These are phyloP conservation scores for Fusarium torreyae DNA, from an alignment of 2,329 filamentous ascomycete species.

Conservation along the genomic window DNA sequence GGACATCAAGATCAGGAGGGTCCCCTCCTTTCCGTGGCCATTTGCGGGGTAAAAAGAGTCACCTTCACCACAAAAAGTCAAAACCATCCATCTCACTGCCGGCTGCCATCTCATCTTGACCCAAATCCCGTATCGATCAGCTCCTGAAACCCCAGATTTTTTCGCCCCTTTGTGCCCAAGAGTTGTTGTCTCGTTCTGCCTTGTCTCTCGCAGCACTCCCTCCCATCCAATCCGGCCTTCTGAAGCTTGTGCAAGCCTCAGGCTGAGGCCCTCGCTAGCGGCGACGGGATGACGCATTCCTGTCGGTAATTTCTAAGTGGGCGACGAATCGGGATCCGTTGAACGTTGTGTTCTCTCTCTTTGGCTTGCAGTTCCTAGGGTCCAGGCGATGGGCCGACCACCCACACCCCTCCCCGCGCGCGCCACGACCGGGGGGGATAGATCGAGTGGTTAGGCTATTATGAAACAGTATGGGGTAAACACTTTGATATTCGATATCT, in stretches of 20 bases:
- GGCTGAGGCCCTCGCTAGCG: conserved; percentile 33
- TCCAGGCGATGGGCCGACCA: conserved; percentile 20
- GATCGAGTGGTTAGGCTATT: conserved; percentile 40
- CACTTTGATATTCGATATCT: conserved; percentile 43
- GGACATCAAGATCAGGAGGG: conserved; percentile 16
- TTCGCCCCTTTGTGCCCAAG: conserved; percentile 17
- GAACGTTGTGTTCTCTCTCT: conserved; percentile 7
- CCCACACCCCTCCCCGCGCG: conserved; percentile 16
- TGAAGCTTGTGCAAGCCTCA: conserved; percentile 8
- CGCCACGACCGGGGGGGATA: conserved; percentile 31
- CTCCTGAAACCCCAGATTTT: conserved; percentile 25
- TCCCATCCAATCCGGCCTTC: not conserved
- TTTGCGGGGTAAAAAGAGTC: conserved; percentile 37
- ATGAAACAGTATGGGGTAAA: conserved; percentile 54
- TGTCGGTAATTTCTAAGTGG: conserved; percentile 45
- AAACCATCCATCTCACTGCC: conserved; percentile 19
- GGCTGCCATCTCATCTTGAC: not conserved
- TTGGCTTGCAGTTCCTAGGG: conserved; percentile 15
- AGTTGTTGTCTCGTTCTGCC: conserved; percentile 2
- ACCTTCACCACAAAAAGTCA: conserved; percentile 10
- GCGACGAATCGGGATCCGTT: conserved; percentile 42
- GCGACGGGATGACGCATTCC: conserved; percentile 50
- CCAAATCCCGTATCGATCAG: conserved; percentile 16
- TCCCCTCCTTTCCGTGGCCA: conserved; percentile 14
- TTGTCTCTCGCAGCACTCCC: not conserved